These are phyloP conservation scores for Diplocarpon rosae DNA, from an alignment of 2,329 filamentous ascomycete genomes.

Conservation along the genomic window DNA sequence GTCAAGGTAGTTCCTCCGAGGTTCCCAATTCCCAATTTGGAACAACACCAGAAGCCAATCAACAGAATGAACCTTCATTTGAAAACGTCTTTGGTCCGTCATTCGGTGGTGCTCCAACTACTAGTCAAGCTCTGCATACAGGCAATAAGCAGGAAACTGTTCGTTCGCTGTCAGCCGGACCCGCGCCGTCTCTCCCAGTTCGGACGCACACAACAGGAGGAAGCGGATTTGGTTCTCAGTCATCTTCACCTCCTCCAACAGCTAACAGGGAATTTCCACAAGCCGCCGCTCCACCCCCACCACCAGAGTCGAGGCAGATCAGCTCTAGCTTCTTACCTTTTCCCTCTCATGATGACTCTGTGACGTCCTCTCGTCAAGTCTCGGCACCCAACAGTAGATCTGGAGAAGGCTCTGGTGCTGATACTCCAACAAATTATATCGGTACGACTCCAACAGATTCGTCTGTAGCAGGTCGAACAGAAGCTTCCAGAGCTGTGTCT, in stretches of 20 bases:
- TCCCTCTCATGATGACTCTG: conserved; percentile 49
- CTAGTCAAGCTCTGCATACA: conserved; percentile 36
- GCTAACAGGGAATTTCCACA: conserved; percentile 50
- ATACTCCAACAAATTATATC: conserved; percentile 30
- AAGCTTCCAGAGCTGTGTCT: conserved; percentile 20
- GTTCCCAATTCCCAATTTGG: conserved; percentile 39
- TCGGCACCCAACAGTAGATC: conserved; percentile 60
- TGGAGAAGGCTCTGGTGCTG: conserved; percentile 36
- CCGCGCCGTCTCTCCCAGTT: conserved; percentile 19
- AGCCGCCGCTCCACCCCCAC: conserved; percentile 48
- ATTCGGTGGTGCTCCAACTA: conserved; percentile 36
- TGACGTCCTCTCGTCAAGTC: conserved; percentile 67
- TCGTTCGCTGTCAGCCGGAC: conserved; percentile 18
- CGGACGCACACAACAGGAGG: conserved; percentile 17
- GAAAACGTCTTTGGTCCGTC: conserved; percentile 78
- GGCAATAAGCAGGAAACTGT: conserved; percentile 44
- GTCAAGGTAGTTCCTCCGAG: conserved; percentile 45
- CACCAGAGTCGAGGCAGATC: conserved; percentile 66
- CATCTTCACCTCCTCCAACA: conserved; percentile 47
- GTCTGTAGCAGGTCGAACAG: conserved; percentile 21
- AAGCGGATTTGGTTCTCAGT: conserved; percentile 23
- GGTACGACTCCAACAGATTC: conserved; percentile 25
- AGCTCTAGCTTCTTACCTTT: conserved; percentile 69
- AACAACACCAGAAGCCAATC: conserved; percentile 27
- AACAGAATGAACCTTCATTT: conserved; percentile 56